Conservation (phyloP, 2,329 filamentous ascomycete genomes). For the Didymella arachidicola region DNA sequence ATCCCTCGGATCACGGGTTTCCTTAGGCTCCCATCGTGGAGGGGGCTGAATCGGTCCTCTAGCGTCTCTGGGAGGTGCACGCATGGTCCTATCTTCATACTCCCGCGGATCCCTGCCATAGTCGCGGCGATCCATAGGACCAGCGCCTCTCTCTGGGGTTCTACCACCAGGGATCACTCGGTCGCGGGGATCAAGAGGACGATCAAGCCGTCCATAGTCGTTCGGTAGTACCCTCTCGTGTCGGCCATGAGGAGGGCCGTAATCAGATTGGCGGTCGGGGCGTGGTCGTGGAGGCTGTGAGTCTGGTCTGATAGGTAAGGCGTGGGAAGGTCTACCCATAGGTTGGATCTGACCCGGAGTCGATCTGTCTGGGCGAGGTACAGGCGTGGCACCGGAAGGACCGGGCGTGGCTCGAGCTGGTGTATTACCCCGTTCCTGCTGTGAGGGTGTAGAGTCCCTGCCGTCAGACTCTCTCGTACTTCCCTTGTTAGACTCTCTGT, state of each 20-base stretch:
- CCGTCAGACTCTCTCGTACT: constrained; percentile 21
- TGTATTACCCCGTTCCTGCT: constrained; percentile 27
- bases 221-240: constrained; percentile 48
- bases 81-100: constrained; percentile 48
- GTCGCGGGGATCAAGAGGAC: constrained; percentile 53
- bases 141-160: constrained; percentile 47
- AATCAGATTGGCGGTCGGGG: constrained; percentile 43
- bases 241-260: constrained; percentile 35
- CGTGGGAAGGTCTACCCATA: constrained; percentile 46
- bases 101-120: constrained; percentile 45
- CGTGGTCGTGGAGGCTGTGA: constrained; percentile 60
- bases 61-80: constrained; percentile 44
- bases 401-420: constrained; percentile 15
- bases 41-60: constrained; percentile 32
- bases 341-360: constrained; percentile 36
- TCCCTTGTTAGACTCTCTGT: constrained; percentile 25
- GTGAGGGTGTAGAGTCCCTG: constrained; percentile 25
- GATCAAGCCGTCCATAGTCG: constrained; percentile 56
- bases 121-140: constrained; percentile 42
- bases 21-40: constrained; percentile 31
- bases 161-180: constrained; percentile 38
- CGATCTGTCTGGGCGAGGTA: constrained; percentile 47
- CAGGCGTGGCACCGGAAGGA: constrained; percentile 27
- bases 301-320: constrained; percentile 66
- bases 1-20: constrained; percentile 39